Conservation (phyloP, 2,329 filamentous ascomycete genomes). For the Claviceps spartinae region DNA sequence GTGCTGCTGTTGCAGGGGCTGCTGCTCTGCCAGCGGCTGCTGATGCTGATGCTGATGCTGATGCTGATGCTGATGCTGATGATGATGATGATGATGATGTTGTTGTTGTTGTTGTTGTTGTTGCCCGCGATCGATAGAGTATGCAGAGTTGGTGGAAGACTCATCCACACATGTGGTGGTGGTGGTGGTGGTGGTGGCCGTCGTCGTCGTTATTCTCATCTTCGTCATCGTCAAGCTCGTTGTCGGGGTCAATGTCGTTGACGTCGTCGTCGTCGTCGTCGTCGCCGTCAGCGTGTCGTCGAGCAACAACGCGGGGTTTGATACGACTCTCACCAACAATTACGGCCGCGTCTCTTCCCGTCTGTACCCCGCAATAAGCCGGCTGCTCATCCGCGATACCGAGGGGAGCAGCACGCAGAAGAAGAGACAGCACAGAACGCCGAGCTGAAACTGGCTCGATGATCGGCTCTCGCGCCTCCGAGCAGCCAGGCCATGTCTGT, state of each 20-base stretch:
- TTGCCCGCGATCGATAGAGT: too few relatives aligned
- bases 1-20: too few relatives aligned
- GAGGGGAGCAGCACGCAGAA: slow-evolving; percentile 7
- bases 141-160: too few relatives aligned
- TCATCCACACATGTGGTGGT: not conserved
- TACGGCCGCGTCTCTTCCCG: too few relatives aligned
- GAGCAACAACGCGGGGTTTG: not conserved
- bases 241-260: not conserved
- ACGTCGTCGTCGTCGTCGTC: not conserved
- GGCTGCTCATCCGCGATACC: slow-evolving; percentile 6
- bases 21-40: not conserved
- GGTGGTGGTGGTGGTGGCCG: not conserved
- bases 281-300: not conserved
- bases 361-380: not conserved
- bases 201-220: not conserved
- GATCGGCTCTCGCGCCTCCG: slow-evolving; percentile 8
- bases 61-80: not conserved
- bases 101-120: too few relatives aligned
- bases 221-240: not conserved
- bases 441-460: slow-evolving; percentile 8
- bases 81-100: not conserved
- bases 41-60: not conserved
- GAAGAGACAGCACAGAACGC: slow-evolving; percentile 7
- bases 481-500: slow-evolving; percentile 5
- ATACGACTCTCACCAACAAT: too few relatives aligned